A percentile compares a stretch with the other conserved stretches of the same genome.
Evolutionary conservation across 2,329 filamentous ascomycete species (phyloP).

Genomic region (Arthrobotrys megalospora): DNA sequence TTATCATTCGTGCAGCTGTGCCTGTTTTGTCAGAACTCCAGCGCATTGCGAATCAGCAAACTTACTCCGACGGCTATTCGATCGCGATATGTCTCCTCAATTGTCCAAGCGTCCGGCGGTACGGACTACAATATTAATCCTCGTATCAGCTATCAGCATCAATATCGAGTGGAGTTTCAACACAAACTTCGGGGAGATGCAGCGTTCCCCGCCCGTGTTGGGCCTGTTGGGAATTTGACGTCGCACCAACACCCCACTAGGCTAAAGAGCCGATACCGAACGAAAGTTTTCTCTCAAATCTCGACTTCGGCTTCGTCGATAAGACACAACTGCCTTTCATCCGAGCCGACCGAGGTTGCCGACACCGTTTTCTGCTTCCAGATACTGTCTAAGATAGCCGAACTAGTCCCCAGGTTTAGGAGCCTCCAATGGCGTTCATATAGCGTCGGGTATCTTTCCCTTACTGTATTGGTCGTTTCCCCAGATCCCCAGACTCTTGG

Average conservation of each 20-base stretch:
- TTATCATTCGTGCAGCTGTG: conserved; percentile 2
- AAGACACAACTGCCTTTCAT: conserved; percentile 46
- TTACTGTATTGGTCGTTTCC: conserved; percentile 29
- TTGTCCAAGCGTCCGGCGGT: neutral
- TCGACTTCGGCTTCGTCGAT: conserved; percentile 29
- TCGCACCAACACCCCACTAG: conserved; percentile 41
- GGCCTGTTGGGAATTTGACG: conserved; percentile 2
- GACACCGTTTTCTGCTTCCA: conserved; percentile 17
- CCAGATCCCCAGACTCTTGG: conserved; percentile 25
- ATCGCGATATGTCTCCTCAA: neutral
- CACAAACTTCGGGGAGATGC: conserved; percentile 13
- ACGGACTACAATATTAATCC: neutral
- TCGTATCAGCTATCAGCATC: neutral
- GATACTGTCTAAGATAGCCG: conserved; percentile 35
- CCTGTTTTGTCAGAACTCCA: neutral
- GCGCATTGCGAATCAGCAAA: neutral
- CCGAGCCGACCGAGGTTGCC: conserved; percentile 56
- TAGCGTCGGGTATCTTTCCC: conserved; percentile 29
- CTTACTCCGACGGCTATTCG: no score
- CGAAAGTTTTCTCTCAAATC: conserved; percentile 41
- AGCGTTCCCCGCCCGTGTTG: conserved; percentile 21
- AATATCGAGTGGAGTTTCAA: neutral
- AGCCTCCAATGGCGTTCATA: conserved; percentile 48
- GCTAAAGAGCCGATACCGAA: conserved; percentile 23
- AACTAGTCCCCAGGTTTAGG: conserved; percentile 24